Evolutionary conservation across 2,329 filamentous ascomycete species (phyloP).

Genomic region (Metarhizium humberi): DNA sequence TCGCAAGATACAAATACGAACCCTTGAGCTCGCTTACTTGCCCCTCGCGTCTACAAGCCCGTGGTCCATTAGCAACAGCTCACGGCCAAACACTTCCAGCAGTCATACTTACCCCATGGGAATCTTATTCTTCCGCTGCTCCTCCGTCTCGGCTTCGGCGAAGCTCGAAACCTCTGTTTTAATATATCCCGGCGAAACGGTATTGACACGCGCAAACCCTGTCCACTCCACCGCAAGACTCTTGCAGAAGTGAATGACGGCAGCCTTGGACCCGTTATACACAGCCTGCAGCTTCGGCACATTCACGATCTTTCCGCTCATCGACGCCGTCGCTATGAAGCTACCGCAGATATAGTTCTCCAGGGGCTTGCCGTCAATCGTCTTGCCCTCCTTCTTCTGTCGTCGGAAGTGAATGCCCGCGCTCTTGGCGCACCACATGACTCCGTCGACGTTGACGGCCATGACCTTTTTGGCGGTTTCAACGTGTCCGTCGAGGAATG

Average conservation of each 20-base stretch:
- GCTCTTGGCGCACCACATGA: conserved; percentile 66
- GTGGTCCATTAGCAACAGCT: not conserved
- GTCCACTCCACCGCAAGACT: conserved; percentile 70
- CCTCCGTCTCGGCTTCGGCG: conserved; percentile 55
- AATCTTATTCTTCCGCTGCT: conserved; percentile 68
- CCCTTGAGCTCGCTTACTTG: conserved; percentile 70
- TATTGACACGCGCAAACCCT: conserved; percentile 63
- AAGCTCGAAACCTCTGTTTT: conserved; percentile 63
- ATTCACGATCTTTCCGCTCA: conserved; percentile 71
- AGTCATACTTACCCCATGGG: conserved; percentile 53
- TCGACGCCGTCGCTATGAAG: conserved; percentile 71
- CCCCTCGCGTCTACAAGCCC: conserved; percentile 50
- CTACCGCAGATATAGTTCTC: conserved; percentile 54
- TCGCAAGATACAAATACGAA: conserved; percentile 71
- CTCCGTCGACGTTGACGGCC: conserved; percentile 63
- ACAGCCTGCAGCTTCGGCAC: conserved; percentile 65
- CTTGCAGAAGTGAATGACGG: conserved; percentile 51
- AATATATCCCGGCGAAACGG: conserved; percentile 67
- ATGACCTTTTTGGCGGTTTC: conserved; percentile 60
- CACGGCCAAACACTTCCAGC: not conserved
- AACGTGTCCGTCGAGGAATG: conserved; percentile 55
- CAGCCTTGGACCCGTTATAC: conserved; percentile 67
- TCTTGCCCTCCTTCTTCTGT: conserved; percentile 59
- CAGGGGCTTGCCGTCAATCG: conserved; percentile 50
- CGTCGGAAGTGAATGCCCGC: conserved; percentile 61